These are phyloP conservation scores for Claviceps quebecensis DNA, from an alignment of 2,329 filamentous ascomycete genomes.

Conservation along the genomic window DNA sequence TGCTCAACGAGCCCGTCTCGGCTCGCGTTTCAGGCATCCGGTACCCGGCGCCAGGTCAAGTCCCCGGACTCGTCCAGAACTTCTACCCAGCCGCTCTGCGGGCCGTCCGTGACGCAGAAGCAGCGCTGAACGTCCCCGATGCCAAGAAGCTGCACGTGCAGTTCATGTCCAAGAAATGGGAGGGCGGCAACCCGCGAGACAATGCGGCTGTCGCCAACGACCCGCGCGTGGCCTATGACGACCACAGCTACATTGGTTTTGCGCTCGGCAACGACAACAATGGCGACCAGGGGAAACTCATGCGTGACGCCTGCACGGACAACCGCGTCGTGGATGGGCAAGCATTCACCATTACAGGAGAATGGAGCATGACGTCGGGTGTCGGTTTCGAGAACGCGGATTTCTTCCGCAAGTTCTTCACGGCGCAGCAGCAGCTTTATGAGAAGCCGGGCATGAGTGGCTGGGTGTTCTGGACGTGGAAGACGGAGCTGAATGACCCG, in stretches of 20 bases:
- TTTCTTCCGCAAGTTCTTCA: constrained; percentile 44
- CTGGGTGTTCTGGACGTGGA: constrained; percentile 49
- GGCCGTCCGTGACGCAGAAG: constrained; percentile 13
- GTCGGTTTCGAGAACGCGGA: constrained; percentile 26
- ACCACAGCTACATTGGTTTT: constrained; percentile 34
- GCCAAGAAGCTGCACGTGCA: constrained; percentile 28
- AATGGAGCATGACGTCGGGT: constrained; percentile 39
- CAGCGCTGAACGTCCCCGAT: constrained; percentile 8
- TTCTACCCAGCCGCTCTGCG: constrained; percentile 13
- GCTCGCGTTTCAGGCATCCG: constrained; percentile 6
- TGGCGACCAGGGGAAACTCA: constrained; percentile 10
- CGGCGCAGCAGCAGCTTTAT: constrained; percentile 39
- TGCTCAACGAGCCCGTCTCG: constrained; percentile 34
- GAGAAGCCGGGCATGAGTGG: constrained; percentile 33
- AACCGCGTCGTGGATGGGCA: constrained; percentile 24
- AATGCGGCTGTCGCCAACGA: constrained; percentile 15
- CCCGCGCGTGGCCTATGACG: constrained; percentile 37
- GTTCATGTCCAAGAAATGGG: constrained; percentile 36
- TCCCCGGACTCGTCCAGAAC: constrained; percentile 9
- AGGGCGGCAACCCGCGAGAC: constrained; percentile 24
- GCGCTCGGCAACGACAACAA: constrained; percentile 4
- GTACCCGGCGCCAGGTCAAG: constrained; percentile 13
- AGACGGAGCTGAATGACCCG: constrained; percentile 22
- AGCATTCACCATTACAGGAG: constrained; percentile 34
- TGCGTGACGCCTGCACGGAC: constrained; percentile 27